Evolutionary conservation across 2,329 filamentous ascomycete species (phyloP).

Genomic region (Pseudogymnoascus sp.): DNA sequence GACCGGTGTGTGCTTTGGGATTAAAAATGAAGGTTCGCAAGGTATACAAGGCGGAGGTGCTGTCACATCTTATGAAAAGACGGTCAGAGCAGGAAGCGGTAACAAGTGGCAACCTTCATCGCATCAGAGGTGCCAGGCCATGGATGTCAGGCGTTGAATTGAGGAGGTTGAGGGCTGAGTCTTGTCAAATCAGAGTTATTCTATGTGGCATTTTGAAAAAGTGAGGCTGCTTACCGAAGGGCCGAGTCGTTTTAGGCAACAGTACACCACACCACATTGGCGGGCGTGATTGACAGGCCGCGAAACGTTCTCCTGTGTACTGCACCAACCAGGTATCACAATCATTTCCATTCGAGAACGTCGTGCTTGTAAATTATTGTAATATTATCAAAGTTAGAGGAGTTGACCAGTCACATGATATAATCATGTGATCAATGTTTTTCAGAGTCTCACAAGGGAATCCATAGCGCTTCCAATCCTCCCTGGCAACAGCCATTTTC

Average conservation of each 20-base stretch:
- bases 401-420: background rate
- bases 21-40: background rate
- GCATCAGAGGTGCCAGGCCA: background rate
- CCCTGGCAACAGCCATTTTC: too few species aligned
- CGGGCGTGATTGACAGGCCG: background rate
- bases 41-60: background rate
- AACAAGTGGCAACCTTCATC: constrained; percentile 2
- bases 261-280: background rate
- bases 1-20: background rate
- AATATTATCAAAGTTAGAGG: background rate
- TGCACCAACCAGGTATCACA: background rate
- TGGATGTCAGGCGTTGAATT: background rate
- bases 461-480: too few species aligned
- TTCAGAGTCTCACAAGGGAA: background rate
- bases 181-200: constrained; percentile 4
- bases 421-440: background rate
- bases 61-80: constrained; percentile 11
- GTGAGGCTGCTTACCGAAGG: constrained; percentile 2
- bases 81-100: background rate
- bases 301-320: background rate
- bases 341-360: background rate
- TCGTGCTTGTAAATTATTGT: background rate
- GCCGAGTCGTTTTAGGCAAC: constrained; percentile 3
- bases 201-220: constrained; percentile 1
- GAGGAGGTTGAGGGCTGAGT: background rate